Evolutionary conservation across 306 rosid species (phyloP), one percentile per base, ranked within the genome.

Genomic region (Corylus heterophylla): DNA sequence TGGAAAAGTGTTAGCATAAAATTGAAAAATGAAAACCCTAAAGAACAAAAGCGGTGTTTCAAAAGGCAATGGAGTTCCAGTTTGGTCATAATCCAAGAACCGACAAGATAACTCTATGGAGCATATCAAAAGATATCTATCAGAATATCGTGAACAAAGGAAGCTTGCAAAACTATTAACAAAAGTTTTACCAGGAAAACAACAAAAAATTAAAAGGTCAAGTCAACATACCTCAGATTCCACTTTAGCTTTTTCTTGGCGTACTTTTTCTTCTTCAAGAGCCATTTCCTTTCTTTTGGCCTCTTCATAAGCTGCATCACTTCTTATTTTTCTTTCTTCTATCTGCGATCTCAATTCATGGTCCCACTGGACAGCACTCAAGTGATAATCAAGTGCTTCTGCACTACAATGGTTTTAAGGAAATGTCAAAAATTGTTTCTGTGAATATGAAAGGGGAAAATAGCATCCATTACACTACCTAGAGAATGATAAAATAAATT

Each of bases 241-340:
- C 52, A 86, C 92, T 88, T 86, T 94, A 82, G 93, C 91, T 81
- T 85, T 92, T 80, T 92, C 98, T 85, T 89, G 91, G 77, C 90
- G 89, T 27, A 82, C 82, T 75, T 91, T 94, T 86, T 94, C 97
- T 86, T 93, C 97, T 69, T 82, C 89, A 44, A 86, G 73, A 78
- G 94, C 93, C 85, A 81, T 89, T 73, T 86, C 90, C 88, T 87
- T 94, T 87, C 95, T 89, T 91, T 87, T 92, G 76, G 92, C 90
- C 76, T 93, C 97, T 86, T 91, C 97, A 81, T 87, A 81, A 54
- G 97, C 97, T 42, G 98, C 98, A 75, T 94, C 97, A 85, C 50
- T 88, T 88, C 92, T 88, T 82, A 92, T 89, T 86, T 89, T 92
- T 81, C 93, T 87, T 87, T 94, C 98, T 89, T 91, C 98, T 81